Conservation (phyloP, 164 flowering plant species). For the Saururus chinensis region DNA sequence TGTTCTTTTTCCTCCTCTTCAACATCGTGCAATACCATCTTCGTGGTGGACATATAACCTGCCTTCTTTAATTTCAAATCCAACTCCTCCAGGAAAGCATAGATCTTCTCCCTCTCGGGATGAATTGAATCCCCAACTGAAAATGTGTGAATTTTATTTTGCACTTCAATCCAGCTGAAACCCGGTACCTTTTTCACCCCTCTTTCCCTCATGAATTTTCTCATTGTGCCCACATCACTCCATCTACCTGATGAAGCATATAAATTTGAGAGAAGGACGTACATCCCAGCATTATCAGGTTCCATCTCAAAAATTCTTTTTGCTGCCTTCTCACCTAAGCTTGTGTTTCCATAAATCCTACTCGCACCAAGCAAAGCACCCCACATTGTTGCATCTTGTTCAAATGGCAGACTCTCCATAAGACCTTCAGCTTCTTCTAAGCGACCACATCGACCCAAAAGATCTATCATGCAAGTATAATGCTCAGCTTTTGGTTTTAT, state of each 20-base stretch:
- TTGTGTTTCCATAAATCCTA: constrained; percentile 73
- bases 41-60: constrained; percentile 61
- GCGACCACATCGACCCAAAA: constrained; percentile 88
- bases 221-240: constrained; percentile 62
- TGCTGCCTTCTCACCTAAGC: constrained; percentile 81
- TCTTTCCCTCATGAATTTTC: constrained; percentile 63
- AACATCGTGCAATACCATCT: constrained; percentile 79
- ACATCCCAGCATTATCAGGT: constrained; percentile 90
- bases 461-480: constrained; percentile 92
- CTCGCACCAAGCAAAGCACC: constrained; percentile 92
- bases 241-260: constrained; percentile 85
- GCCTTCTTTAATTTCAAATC: constrained; percentile 46
- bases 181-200: constrained; percentile 78
- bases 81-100: constrained; percentile 65
- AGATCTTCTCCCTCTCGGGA: constrained; percentile 54
- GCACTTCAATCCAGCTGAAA: constrained; percentile 80
- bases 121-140: constrained; percentile 67
- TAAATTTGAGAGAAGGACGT: constrained; percentile 79
- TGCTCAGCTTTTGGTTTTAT: constrained; percentile 54
- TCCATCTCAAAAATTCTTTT: constrained; percentile 66
- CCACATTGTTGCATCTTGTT: constrained; percentile 91
- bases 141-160: constrained; percentile 62
- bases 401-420: constrained; percentile 64
- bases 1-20: constrained; percentile 92
- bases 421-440: constrained; percentile 66